phyloP scores from a whole-genome alignment of 163 green algal species.

The Coccomyxa subellipsoidea region DNA sequence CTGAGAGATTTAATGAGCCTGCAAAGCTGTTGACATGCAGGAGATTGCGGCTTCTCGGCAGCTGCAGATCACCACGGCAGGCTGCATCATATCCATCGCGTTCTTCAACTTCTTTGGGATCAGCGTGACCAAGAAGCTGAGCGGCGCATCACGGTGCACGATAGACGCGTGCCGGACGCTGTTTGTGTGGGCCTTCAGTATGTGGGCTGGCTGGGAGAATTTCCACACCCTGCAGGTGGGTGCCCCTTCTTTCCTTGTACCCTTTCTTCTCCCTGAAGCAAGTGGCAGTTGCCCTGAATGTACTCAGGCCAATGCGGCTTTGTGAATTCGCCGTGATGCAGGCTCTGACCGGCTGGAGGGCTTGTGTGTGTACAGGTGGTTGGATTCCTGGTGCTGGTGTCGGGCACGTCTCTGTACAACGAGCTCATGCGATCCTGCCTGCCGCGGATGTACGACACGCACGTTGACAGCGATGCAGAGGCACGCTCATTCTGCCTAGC shows the following conservation, averaged over 20 bases:
- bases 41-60: slow-evolving; percentile 36
- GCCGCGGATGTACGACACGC: slow-evolving; percentile 16
- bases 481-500: neutral
- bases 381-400: slow-evolving; percentile 71
- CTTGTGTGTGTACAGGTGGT: slow-evolving; percentile 48
- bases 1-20: too few species aligned
- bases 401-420: slow-evolving; percentile 78
- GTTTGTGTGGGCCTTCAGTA: slow-evolving; percentile 41
- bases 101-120: slow-evolving; percentile 80
- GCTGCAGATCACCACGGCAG: slow-evolving; percentile 40
- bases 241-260: neutral
- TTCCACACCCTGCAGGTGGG: slow-evolving; percentile 67
- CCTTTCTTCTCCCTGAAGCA: too few species aligned
- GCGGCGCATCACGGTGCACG: slow-evolving; percentile 65
- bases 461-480: neutral
- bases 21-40: too few species aligned
- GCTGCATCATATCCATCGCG: slow-evolving; percentile 66
- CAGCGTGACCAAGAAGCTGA: slow-evolving; percentile 70
- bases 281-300: too few species aligned
- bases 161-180: slow-evolving; percentile 41
- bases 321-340: neutral
- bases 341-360: neutral
- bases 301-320: too few species aligned
- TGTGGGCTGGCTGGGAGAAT: slow-evolving; percentile 75
- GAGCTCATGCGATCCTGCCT: slow-evolving; percentile 69